Conservation (phyloP, 306 rosid species). For the Malus asiatica region DNA sequence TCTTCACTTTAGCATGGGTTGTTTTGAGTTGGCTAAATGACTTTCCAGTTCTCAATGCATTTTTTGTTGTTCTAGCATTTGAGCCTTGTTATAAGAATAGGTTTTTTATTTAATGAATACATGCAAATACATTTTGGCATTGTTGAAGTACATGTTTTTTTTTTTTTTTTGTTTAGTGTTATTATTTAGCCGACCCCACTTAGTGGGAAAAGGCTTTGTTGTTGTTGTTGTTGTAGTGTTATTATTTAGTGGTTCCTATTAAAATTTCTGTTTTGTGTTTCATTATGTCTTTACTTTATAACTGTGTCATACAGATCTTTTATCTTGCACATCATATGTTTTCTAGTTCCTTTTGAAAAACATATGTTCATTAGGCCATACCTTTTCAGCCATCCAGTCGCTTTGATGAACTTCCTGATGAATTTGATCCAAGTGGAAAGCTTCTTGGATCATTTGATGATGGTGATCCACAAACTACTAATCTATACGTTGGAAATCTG, state of each 20-base stretch:
- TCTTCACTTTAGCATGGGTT: neutral
- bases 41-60: neutral
- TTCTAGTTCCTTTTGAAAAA: constrained; percentile 5
- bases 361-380: constrained; percentile 14
- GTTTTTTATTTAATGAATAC: neutral
- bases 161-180: neutral
- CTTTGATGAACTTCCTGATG: constrained; percentile 95
- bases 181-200: neutral
- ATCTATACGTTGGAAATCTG: constrained; percentile 97
- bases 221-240: neutral
- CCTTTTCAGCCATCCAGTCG: constrained; percentile 59
- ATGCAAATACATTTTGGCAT: neutral
- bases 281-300: neutral
- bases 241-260: neutral
- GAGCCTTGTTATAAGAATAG: neutral
- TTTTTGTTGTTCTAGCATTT: neutral
- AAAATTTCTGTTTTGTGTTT: neutral
- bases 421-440: constrained; percentile 94
- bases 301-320: neutral
- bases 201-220: no score
- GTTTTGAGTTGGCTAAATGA: neutral
- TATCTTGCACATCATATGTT: neutral
- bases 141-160: neutral
- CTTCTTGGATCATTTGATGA: constrained; percentile 98
- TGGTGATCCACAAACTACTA: constrained; percentile 98